These are phyloP conservation scores for Trichoderma atrobrunneum DNA, from an alignment of 2,329 filamentous ascomycete species.

Conservation along the genomic window DNA sequence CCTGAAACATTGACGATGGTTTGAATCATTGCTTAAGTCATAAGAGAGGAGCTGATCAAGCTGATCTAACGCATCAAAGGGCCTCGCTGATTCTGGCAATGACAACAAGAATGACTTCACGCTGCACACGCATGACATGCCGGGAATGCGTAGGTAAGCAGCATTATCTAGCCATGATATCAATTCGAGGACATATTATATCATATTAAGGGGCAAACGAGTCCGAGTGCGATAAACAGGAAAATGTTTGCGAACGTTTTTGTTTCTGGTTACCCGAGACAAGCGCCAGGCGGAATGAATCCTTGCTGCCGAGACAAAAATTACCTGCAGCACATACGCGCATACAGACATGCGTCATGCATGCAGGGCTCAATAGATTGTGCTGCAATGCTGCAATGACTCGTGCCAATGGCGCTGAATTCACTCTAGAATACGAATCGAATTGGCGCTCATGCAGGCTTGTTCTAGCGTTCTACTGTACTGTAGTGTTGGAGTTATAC, in stretches of 20 bases:
- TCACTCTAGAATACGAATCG: background rate
- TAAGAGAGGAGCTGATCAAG: background rate
- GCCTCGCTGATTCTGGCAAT: background rate
- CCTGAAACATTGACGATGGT: background rate
- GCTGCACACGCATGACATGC: background rate
- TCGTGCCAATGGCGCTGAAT: background rate
- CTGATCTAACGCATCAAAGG: background rate
- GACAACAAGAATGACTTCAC: background rate
- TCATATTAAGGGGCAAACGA: background rate
- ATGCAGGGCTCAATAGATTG: background rate
- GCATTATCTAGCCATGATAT: background rate
- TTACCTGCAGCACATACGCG: background rate
- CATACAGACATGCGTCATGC: background rate
- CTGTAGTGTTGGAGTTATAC: background rate
- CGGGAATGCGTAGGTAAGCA: background rate
- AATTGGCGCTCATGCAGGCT: background rate
- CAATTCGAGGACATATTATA: background rate
- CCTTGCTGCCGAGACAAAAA: background rate
- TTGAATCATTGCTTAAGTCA: background rate
- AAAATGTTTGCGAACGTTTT: background rate
- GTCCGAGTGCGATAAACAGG: background rate
- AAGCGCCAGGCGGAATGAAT: background rate
- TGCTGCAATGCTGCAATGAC: background rate
- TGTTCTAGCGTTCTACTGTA: background rate
- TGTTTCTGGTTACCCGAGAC: background rate